Percentiles rank a stretch among this genome's conserved stretches.
phyloP scores from a whole-genome alignment of 495 filamentous ascomycete genomes.

The Pseudevernia furfuracea region DNA sequence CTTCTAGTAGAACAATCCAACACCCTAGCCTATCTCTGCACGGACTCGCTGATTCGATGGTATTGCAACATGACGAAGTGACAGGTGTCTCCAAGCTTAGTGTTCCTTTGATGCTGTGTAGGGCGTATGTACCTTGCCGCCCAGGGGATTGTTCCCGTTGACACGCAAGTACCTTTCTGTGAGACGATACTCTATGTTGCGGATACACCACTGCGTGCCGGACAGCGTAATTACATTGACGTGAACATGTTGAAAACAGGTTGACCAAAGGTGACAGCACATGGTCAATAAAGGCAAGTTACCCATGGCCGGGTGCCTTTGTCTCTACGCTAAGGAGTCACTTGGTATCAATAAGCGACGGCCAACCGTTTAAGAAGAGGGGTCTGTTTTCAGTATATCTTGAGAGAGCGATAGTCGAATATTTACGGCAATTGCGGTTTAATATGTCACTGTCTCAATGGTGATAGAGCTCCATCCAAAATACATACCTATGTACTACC shows the following conservation, averaged over 20 bases:
- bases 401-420: no score
- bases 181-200: neutral
- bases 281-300: neutral
- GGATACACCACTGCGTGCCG: neutral
- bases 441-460: no score
- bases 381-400: no score
- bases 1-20: neutral
- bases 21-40: neutral
- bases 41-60: neutral
- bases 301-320: neutral
- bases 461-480: no score
- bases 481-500: no score
- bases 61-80: neutral
- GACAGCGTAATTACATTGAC: neutral
- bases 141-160: neutral
- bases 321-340: neutral
- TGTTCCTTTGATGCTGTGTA: neutral
- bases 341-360: neutral
- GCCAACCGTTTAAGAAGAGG: neutral
- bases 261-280: neutral
- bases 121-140: neutral
- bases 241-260: neutral
- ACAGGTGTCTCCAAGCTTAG: neutral
- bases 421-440: no score
- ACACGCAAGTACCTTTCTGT: neutral